Evolutionary conservation across 306 rosid species (phyloP).

Genomic region (Fragaria ananassa): DNA sequence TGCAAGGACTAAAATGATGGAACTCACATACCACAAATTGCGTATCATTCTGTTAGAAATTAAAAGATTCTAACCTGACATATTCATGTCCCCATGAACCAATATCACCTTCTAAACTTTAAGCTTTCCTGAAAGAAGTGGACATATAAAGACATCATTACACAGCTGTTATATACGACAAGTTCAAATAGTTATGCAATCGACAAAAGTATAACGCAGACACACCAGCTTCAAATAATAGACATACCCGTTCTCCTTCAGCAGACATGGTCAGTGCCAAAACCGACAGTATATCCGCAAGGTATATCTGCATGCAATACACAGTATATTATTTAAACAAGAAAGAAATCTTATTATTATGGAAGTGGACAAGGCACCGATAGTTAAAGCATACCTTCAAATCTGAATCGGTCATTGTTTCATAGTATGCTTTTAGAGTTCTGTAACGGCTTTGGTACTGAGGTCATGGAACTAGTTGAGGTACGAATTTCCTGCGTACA

Average conservation of each 20-base stretch:
- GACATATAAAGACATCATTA: not conserved
- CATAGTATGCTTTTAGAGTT: conserved; percentile 73
- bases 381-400: conserved; percentile 43
- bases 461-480: conserved; percentile 97
- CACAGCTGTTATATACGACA: not conserved
- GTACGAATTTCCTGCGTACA: conserved; percentile 72
- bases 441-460: conserved; percentile 94
- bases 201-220: not conserved
- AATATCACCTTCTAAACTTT: no score
- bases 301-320: conserved; percentile 67
- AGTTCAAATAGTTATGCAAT: not conserved
- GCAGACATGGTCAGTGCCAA: conserved; percentile 99
- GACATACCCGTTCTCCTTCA: conserved; percentile 88
- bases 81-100: no score
- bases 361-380: not conserved
- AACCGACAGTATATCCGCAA: conserved; percentile 29
- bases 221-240: not conserved
- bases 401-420: conserved; percentile 67
- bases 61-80: no score
- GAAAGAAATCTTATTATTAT: not conserved
- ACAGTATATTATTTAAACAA: conserved; percentile 17
- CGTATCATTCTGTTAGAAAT: no score
- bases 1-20: no score
- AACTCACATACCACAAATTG: no score
- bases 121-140: no score